A percentile compares a stretch with the other conserved stretches of the same genome.
These are phyloP conservation scores for Hyparrhenia diplandra DNA, from an alignment of 176 grass and related monocot genomes.

Conservation along the genomic window DNA sequence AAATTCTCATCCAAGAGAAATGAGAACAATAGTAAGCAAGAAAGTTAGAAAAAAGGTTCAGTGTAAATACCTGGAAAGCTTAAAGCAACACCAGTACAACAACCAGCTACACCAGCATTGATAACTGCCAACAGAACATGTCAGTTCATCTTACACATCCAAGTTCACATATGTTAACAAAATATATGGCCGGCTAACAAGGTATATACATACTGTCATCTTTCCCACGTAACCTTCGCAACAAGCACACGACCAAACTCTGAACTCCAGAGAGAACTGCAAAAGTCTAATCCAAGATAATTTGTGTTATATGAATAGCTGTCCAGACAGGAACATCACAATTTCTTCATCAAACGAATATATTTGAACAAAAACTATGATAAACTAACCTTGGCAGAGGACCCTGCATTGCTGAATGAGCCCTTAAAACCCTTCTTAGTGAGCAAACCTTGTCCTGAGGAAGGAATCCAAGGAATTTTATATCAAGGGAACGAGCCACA, in stretches of 20 bases:
- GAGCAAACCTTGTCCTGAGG: conserved; percentile 80
- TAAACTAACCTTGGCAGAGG: conserved; percentile 79
- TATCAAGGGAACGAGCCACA: neutral
- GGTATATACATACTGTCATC: conserved; percentile 73
- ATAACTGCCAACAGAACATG: conserved; percentile 50
- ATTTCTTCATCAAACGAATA: neutral
- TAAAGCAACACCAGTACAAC: conserved; percentile 87
- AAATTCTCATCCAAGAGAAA: too few species aligned
- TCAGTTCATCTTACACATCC: conserved; percentile 17
- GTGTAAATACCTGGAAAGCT: conserved; percentile 79
- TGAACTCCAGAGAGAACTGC: conserved; percentile 89
- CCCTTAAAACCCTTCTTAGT: conserved; percentile 85
- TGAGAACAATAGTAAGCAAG: neutral
- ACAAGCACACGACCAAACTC: conserved; percentile 82
- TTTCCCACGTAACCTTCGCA: conserved; percentile 88
- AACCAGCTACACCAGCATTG: conserved; percentile 88
- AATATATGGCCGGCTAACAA: neutral
- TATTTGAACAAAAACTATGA: neutral
- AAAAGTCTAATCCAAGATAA: conserved; percentile 72
- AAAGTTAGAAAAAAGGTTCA: neutral
- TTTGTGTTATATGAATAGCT: neutral
- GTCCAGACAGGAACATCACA: neutral
- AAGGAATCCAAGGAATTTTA: conserved; percentile 3
- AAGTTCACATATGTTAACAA: neutral
- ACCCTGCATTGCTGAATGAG: conserved; percentile 71